Evolutionary conservation across 805 yeast species (phyloP).

Genomic region (Candida incommunis): DNA sequence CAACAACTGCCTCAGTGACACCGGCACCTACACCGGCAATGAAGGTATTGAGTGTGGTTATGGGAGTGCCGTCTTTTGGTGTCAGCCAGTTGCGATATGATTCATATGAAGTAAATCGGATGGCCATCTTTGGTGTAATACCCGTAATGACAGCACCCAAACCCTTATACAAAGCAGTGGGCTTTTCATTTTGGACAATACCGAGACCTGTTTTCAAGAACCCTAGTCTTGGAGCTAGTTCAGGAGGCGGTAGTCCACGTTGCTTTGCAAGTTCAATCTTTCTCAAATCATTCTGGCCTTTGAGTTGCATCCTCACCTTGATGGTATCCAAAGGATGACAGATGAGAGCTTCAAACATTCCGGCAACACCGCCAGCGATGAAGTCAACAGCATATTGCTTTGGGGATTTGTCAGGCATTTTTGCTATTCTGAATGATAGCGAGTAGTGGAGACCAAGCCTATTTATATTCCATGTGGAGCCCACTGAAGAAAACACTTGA

Average conservation of each 20-base stretch:
- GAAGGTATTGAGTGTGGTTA: constrained; percentile 64
- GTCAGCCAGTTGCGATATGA: constrained; percentile 60
- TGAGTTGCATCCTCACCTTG: constrained; percentile 93
- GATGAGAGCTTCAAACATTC: constrained; percentile 90
- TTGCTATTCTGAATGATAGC: no score
- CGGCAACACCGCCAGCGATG: constrained; percentile 94
- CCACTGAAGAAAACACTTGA: no score
- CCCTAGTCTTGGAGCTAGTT: constrained; percentile 45
- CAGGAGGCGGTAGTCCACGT: constrained; percentile 10
- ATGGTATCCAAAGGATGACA: constrained; percentile 98
- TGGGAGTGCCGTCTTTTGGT: constrained; percentile 43
- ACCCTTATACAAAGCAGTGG: constrained; percentile 84
- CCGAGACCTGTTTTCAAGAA: constrained; percentile 67
- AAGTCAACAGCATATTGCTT: constrained; percentile 19
- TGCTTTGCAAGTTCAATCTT: constrained; percentile 28
- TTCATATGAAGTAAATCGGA: constrained; percentile 89
- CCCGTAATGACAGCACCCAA: constrained; percentile 95
- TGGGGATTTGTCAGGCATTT: constrained; percentile 6
- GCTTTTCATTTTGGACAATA: constrained; percentile 68
- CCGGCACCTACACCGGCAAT: constrained; percentile 96
- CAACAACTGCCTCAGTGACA: constrained; percentile 84
- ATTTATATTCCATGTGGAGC: no score
- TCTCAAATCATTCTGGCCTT: constrained; percentile 24
- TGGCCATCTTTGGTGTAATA: constrained; percentile 96
- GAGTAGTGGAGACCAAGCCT: no score